Conservation (phyloP, 176 grass and related monocot species). For the Eragrostis curvula region DNA sequence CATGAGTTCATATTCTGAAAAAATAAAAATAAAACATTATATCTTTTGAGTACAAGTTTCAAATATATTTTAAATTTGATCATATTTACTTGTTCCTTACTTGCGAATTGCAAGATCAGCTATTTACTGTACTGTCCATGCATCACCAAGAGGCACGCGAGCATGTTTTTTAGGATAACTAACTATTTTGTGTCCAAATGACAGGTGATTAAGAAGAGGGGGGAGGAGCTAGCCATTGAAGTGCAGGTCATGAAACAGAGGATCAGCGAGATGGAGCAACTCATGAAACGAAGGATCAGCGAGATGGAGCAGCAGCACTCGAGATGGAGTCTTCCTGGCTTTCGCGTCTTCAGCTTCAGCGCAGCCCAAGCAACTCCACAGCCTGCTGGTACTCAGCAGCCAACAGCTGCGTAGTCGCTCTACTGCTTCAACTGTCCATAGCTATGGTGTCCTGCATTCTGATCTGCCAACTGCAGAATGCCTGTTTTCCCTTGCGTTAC, state of each 20-base stretch:
- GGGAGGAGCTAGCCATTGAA: slow-evolving; percentile 62
- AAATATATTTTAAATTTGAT: slow-evolving; percentile 7
- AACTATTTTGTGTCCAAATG: slow-evolving; percentile 28
- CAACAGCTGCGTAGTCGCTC: slow-evolving; percentile 38
- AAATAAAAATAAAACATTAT: background rate
- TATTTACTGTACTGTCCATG: slow-evolving; percentile 28
- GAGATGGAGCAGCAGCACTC: slow-evolving; percentile 62
- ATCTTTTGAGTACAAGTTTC: background rate
- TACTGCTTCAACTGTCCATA: slow-evolving; percentile 20
- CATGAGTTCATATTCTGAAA: slow-evolving; percentile 9
- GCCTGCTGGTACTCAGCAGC: slow-evolving; percentile 22
- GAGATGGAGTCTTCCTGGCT: slow-evolving; percentile 39
- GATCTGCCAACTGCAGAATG: slow-evolving; percentile 15
- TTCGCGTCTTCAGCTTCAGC: slow-evolving; percentile 43
- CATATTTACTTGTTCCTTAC: background rate
- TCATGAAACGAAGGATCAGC: slow-evolving; percentile 59
- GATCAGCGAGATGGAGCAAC: slow-evolving; percentile 67
- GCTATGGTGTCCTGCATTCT: slow-evolving; percentile 18
- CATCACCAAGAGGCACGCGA: background rate
- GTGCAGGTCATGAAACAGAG: slow-evolving; percentile 58
- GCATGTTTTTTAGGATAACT: background rate
- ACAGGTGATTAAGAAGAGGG: slow-evolving; percentile 68
- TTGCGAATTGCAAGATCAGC: background rate
- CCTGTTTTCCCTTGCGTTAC: slow-evolving; percentile 22
- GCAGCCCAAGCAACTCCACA: slow-evolving; percentile 24